Evolutionary conservation across 192 early-diverging fungal species (phyloP), one percentile per base, ranked within the genome.

Genomic region (Coemansia sp.): DNA sequence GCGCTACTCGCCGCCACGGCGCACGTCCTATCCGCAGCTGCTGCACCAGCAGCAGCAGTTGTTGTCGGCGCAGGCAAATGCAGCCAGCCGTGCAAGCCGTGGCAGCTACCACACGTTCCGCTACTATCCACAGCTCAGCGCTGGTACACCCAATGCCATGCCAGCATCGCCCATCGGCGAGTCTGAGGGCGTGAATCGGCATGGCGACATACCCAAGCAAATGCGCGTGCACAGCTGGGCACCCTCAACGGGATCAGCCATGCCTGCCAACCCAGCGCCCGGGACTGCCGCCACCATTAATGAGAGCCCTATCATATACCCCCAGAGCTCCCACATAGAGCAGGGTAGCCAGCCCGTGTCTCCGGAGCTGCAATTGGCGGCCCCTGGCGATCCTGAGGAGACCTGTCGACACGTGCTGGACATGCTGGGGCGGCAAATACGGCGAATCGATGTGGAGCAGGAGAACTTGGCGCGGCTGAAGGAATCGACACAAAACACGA

Each of bases 371-470:
- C 10, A 33, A 1, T 6, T n/a, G 34, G 31, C 51, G 8, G 27
- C 60, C 5, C 44, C 7, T n/a, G 60, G 39, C 44, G 64, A 77
- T 48, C 68, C 74, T 0, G 79, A 82, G 39, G 35, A 59, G 4
- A 63, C 79, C 0, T 82, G 74, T 24, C 59, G 72, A 1, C 70
- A 77, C 34, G 79, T 69, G 10, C 51, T 82, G 40, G 74, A 82
- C 3, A 68, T 82, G 56, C 71, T 82, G 1, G 64, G 68, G 11
- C 31, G 14, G 35, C 79, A 82, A 37, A 59, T 77, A 41, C 29
- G 62, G n/a, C 29, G 64, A 27, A 82, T 82, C 27, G 79, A 82
- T 27, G 74, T 51, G 13, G 74, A 82, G 69, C 79, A 82, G 21
- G 71, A 82, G 0, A 59, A 48, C 1, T 51, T 82, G 61, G 36